Base-by-base conservation (phyloP, 164 flowering plant species). In the Vitis rupestris region DNA sequence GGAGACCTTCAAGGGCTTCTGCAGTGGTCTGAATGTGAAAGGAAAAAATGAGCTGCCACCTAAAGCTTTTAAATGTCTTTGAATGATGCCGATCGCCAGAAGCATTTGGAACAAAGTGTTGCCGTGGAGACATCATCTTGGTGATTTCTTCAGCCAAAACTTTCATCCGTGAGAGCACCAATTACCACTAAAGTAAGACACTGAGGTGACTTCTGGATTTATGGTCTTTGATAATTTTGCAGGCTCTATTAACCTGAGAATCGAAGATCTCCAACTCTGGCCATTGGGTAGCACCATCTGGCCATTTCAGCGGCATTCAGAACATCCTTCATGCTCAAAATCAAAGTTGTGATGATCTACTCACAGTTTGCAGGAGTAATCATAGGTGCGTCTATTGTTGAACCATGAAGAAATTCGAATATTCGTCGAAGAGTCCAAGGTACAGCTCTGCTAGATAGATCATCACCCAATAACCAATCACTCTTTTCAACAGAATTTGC, bases 291-390 rank as follows among this genome's bases (percentile, higher is more conserved):
- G 90, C 90, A 48, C 90, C 90, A 73, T 19, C 90, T 83, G 9
- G 87, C 87, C 71, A 85, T 87, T 74, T 87, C 90, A 51, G 88
- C 88, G 78, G 83, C 88, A 78, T 85, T 85, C 51, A 88, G 88
- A 30, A 78, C 86, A 73, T 87, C 91, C 64, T 83, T 85, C 87
- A 87, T 85, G 79, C 86, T 82, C 75, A 85, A 87, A 65, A 87
- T 71, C 59, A 87, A 76, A 70, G 81, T 87, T 0, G 81, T 76
- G 63, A 83, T 79, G 10, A 85, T 85, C 72, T 82, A 85, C 49
- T 81, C 83, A 75, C 84, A 79, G 61, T 87, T 87, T 44, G 79
- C 80, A 29, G 69, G 82, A 37, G 84, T 85, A 57, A 87, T 82
- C 16, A 87, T 76, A 7, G 85, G 84, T 48, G 84, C 74, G 54